Conservation (phyloP, 805 yeast species). For the Pichia occidentalis region DNA sequence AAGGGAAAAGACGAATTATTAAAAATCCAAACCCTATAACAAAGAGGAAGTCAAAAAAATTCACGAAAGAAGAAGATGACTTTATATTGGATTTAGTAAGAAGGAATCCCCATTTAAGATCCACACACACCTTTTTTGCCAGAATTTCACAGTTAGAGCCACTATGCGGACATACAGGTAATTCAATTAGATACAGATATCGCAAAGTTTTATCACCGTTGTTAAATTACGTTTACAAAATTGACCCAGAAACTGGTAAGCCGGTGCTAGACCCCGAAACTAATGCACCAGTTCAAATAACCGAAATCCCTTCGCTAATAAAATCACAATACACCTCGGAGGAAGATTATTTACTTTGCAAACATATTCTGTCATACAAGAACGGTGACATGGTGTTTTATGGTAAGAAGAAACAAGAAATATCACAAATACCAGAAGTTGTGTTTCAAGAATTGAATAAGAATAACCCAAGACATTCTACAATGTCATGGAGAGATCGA, state of each 20-base stretch:
- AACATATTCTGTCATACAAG: constrained; percentile 21
- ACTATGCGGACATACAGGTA: constrained; percentile 64
- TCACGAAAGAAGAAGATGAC: constrained; percentile 59
- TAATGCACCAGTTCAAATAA: constrained; percentile 36
- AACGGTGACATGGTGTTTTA: constrained; percentile 15
- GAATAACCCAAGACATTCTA: constrained; percentile 47
- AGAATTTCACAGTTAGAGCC: constrained; percentile 45
- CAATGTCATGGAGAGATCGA: constrained; percentile 77
- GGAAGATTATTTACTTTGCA: constrained; percentile 60
- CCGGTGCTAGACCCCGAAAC: constrained; percentile 35
- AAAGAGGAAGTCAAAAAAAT: constrained; percentile 38
- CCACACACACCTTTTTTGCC: constrained; percentile 61
- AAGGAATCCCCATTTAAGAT: constrained; percentile 57
- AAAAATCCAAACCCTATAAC: not conserved
- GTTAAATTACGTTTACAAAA: constrained; percentile 43
- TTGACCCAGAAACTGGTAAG: constrained; percentile 37
- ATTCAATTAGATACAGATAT: constrained; percentile 62
- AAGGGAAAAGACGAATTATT: not conserved
- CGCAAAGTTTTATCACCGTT: constrained; percentile 38
- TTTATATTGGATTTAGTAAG: constrained; percentile 62
- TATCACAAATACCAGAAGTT: constrained; percentile 29
- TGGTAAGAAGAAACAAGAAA: constrained; percentile 19
- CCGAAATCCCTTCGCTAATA: constrained; percentile 41
- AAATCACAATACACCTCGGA: constrained; percentile 62
- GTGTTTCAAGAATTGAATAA: constrained; percentile 36